A percentile compares a stretch with the other conserved stretches of the same genome.
Conservation (phyloP, 2,329 filamentous ascomycete species). For the Magnaporthiopsis incrustans region DNA sequence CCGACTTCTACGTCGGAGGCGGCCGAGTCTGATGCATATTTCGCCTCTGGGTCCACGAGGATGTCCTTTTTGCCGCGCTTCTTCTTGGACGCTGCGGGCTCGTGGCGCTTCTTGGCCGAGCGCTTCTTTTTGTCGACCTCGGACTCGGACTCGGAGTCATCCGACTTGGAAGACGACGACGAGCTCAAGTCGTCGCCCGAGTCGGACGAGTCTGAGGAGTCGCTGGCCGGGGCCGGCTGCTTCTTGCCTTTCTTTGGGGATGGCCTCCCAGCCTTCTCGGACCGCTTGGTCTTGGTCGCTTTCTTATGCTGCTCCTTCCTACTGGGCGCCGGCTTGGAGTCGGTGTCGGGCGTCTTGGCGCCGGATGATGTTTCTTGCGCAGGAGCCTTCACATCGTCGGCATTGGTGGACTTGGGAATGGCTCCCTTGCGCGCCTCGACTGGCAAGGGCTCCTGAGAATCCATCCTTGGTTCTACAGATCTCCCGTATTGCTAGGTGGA, state of each 20-base stretch:
- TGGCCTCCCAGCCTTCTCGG: slow-evolving; percentile 15
- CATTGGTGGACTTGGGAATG: slow-evolving; percentile 12
- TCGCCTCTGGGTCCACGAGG: slow-evolving; percentile 17
- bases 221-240: background rate
- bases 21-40: slow-evolving; percentile 10
- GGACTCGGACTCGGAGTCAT: slow-evolving; percentile 19
- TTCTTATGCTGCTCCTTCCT: slow-evolving; percentile 14
- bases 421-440: slow-evolving; percentile 16
- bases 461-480: background rate
- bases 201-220: slow-evolving; percentile 1
- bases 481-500: background rate
- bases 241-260: slow-evolving; percentile 1
- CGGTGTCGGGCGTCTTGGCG: slow-evolving; percentile 15
- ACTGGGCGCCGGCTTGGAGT: slow-evolving; percentile 14
- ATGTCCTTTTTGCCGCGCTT: slow-evolving; percentile 11
- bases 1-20: slow-evolving; percentile 15
- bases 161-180: slow-evolving; percentile 13
- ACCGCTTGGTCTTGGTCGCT: slow-evolving; percentile 16
- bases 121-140: slow-evolving; percentile 19
- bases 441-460: background rate
- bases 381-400: slow-evolving; percentile 17
- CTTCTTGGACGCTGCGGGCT: slow-evolving; percentile 21
- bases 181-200: slow-evolving; percentile 13
- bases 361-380: slow-evolving; percentile 12
- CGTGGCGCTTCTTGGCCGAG: slow-evolving; percentile 21